phyloP scores from a whole-genome alignment of 2,329 filamentous ascomycete species.

The Hymenoscyphus fructigenus region DNA sequence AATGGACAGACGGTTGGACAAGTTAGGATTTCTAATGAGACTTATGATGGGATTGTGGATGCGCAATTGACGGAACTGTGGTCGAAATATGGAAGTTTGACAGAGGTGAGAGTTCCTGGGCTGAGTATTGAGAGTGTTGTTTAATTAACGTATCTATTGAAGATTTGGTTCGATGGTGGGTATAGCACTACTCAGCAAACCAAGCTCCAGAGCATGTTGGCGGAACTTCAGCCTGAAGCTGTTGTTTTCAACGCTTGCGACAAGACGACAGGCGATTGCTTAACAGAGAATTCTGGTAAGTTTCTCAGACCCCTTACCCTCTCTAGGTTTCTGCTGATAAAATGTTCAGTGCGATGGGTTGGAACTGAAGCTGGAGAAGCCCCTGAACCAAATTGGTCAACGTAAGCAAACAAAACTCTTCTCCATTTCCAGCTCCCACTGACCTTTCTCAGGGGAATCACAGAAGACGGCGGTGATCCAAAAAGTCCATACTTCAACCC shows the following conservation, averaged over 20 bases:
- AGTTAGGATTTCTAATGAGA: constrained; percentile 27
- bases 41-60: constrained; percentile 31
- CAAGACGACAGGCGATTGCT: constrained; percentile 24
- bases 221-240: constrained; percentile 27
- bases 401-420: constrained; percentile 11
- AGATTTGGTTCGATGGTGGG: constrained; percentile 35
- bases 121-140: not conserved
- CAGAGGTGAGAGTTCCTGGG: constrained; percentile 22
- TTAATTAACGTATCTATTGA: not conserved
- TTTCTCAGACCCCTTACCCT: not conserved
- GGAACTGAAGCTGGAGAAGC: constrained; percentile 29
- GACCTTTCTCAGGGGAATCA: constrained; percentile 2
- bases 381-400: constrained; percentile 32
- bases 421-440: not conserved
- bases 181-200: constrained; percentile 27
- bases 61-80: constrained; percentile 31
- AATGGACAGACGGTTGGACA: constrained; percentile 23
- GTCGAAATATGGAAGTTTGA: constrained; percentile 29
- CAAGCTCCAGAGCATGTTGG: constrained; percentile 25
- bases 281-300: constrained; percentile 23
- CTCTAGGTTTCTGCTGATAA: not conserved
- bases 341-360: constrained; percentile 26
- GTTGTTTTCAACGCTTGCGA: constrained; percentile 31
- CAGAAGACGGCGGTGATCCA: constrained; percentile 27
- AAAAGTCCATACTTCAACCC: constrained; percentile 29